phyloP scores from a whole-genome alignment of 179 eudicot genomes.

The Spergularia azorica region DNA sequence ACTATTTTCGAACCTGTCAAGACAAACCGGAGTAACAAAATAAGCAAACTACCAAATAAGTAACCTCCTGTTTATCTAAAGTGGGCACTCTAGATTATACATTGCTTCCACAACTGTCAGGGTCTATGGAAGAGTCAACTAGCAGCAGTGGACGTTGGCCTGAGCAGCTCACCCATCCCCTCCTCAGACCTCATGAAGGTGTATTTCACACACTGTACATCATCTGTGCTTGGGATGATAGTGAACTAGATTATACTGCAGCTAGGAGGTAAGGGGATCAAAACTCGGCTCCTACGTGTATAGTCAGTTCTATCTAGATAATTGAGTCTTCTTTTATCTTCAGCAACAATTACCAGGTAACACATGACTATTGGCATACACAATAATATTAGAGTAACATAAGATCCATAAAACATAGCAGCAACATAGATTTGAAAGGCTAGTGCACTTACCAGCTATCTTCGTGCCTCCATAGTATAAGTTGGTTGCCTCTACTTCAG shows the following conservation, averaged over 20 bases:
- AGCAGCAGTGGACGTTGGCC: background rate
- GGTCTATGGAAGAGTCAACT: background rate
- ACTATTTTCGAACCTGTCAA: slow-evolving; percentile 83
- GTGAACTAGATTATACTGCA: no score
- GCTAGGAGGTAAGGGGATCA: no score
- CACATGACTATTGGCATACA: background rate
- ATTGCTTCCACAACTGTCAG: background rate
- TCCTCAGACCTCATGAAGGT: background rate
- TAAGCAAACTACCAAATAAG: background rate
- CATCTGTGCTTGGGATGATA: no score
- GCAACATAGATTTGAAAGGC: background rate
- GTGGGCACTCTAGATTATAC: background rate
- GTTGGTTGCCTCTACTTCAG: slow-evolving; percentile 81
- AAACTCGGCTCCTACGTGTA: no score
- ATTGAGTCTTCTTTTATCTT: background rate
- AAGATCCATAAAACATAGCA: background rate
- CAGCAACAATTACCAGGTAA: background rate
- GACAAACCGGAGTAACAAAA: slow-evolving; percentile 9
- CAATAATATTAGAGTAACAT: background rate
- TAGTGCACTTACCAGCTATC: slow-evolving; percentile 68
- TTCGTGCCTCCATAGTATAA: slow-evolving; percentile 86
- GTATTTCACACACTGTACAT: background rate
- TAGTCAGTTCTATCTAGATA: background rate
- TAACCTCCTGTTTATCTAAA: background rate
- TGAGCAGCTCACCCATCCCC: no score